These are phyloP conservation scores for Blumeria hordei DNA, from an alignment of 2,329 filamentous ascomycete species.

Conservation along the genomic window DNA sequence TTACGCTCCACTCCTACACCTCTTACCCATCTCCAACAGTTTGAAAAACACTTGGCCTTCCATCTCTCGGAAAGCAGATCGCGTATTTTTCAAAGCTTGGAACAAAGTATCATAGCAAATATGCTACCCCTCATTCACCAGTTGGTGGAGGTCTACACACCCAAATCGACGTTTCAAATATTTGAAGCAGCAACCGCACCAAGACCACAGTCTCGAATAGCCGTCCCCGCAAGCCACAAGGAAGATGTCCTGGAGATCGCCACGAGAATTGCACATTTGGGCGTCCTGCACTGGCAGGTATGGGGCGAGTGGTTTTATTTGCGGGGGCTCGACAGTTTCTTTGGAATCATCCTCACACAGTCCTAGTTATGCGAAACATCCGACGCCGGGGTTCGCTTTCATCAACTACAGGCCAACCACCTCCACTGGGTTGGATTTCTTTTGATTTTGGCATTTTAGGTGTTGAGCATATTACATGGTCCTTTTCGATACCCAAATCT, in stretches of 20 bases:
- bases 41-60: constrained; percentile 13
- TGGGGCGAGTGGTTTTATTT: constrained; percentile 26
- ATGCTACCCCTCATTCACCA: constrained; percentile 12
- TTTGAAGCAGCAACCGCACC: constrained; percentile 14
- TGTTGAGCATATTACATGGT: too few species aligned
- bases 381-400: too few species aligned
- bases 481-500: too few species aligned
- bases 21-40: constrained; percentile 11
- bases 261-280: constrained; percentile 57
- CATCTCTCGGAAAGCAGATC: constrained; percentile 13
- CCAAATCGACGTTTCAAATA: constrained; percentile 13
- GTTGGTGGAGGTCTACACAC: constrained; percentile 12
- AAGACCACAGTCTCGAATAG: constrained; percentile 4
- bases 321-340: not conserved
- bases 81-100: constrained; percentile 11
- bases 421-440: too few species aligned
- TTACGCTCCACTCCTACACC: constrained; percentile 13
- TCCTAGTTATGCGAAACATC: not conserved
- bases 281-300: constrained; percentile 71
- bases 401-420: too few species aligned
- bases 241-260: constrained; percentile 38
- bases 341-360: not conserved
- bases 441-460: too few species aligned
- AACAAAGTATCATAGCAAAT: constrained; percentile 10
- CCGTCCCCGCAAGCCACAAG: constrained; percentile 4